Evolutionary conservation across 805 yeast genomes (phyloP), one percentile per base, ranked within the genome.

Genomic region (Priceomyces castillae): DNA sequence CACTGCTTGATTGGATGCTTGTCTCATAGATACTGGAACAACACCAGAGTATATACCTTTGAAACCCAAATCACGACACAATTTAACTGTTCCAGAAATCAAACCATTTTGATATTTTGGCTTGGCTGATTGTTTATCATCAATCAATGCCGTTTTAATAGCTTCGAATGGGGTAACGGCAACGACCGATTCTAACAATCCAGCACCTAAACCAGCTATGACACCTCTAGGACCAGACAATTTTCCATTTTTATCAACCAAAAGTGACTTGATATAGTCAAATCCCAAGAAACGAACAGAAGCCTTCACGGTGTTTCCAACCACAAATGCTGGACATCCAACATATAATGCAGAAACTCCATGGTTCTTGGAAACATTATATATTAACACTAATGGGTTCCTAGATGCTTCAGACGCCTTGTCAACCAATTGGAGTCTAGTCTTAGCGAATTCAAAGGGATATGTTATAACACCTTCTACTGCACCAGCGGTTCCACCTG

Each of bases 101-200:
- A 82, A 62, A 0, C 85, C 82, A 51, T 69, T 68, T 50, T 82
- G 88, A 66, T 92, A 94, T 62, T 78, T 83, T 37, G 97, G 97
- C 42, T 73, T 75, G 2, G 78, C 68, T 4, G 84, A 57, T 64
- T 85, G 95, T 52, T 84, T 88, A 62, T 92, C 99, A 67, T 92
- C 99, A 53, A 92, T 94, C 66, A 90, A 75, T 0, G 95, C 97
- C 0, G 98, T 92, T 61, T 92, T 92, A 65, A 92, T 88, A 28
- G 97, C 95, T 65, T 92, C 99, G 43, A 90, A 90, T 2, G 99
- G 99, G 0, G 99, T 92, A 38, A 94, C 96, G 0, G 98, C 98
- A 36, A 90, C 74, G 20, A 90, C 84, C 44, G 95, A 84, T 62
- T 92, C 99, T 47, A 92, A 65, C 36, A 90, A 77, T 30, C 99